Conservation (phyloP, 495 filamentous ascomycete genomes). For the Xylaria palmicola region DNA sequence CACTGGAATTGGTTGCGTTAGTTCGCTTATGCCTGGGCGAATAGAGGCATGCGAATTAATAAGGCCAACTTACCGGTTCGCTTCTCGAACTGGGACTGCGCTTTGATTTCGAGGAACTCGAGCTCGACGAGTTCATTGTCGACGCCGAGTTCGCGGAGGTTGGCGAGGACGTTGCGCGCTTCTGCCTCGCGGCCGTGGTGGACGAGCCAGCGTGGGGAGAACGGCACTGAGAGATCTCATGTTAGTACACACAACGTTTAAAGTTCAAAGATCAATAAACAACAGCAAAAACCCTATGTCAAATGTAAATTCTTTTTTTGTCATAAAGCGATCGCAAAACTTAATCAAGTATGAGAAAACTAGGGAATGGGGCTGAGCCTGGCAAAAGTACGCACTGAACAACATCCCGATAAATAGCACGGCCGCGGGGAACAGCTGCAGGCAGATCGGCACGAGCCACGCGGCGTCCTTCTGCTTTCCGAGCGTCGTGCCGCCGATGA, state of each 20-base stretch:
- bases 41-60: not conserved
- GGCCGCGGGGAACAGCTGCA: constrained; percentile 61
- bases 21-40: too few species aligned
- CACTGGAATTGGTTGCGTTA: constrained; percentile 28
- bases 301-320: too few species aligned
- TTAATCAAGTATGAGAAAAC: not conserved
- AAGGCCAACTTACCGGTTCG: constrained; percentile 41
- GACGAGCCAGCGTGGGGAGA: constrained; percentile 77
- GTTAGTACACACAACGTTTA: not conserved
- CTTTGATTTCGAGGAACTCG: constrained; percentile 81
- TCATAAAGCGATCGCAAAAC: not conserved
- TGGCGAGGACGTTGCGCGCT: constrained; percentile 64
- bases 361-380: not conserved
- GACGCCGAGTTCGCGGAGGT: constrained; percentile 57
- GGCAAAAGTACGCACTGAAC: constrained; percentile 41
- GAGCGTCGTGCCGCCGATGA: constrained; percentile 68
- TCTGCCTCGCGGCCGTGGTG: constrained; percentile 73
- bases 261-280: not conserved
- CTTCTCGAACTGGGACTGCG: constrained; percentile 77
- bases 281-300: too few species aligned
- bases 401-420: constrained; percentile 68
- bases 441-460: constrained; percentile 65
- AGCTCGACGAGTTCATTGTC: constrained; percentile 68
- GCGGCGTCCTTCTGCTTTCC: constrained; percentile 62
- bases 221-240: constrained; percentile 57